A percentile compares a stretch with the other conserved stretches of the same genome.
phyloP scores from a whole-genome alignment of 1,139 yeast species.

The Debaryomyces nepalensis region DNA sequence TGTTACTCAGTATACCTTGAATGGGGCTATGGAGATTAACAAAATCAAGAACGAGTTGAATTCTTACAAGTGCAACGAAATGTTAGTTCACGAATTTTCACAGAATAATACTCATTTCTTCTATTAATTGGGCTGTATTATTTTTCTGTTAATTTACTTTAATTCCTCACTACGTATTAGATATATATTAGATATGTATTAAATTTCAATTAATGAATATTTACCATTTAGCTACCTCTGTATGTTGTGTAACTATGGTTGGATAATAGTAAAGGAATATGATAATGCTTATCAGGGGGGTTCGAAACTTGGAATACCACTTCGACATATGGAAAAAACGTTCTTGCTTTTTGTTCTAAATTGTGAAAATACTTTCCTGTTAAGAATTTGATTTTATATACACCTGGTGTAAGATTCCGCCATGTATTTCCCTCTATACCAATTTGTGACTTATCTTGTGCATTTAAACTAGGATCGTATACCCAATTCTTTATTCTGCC shows the following conservation, averaged over 20 bases:
- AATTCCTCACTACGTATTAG: slow-evolving; percentile 9
- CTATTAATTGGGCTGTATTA: slow-evolving; percentile 28
- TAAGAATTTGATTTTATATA: slow-evolving; percentile 74
- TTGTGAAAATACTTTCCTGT: slow-evolving; percentile 66
- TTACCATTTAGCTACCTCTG: slow-evolving; percentile 62
- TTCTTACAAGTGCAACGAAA: slow-evolving; percentile 54
- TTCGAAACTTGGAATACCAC: slow-evolving; percentile 66
- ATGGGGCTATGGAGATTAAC: slow-evolving; percentile 50
- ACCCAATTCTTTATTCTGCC: slow-evolving; percentile 80
- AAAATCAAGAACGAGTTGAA: slow-evolving; percentile 57
- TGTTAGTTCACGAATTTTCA: slow-evolving; percentile 59
- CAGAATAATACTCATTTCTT: slow-evolving; percentile 58
- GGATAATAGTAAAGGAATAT: slow-evolving; percentile 80
- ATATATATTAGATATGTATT: slow-evolving; percentile 2
- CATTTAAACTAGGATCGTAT: slow-evolving; percentile 41
- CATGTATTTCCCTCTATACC: slow-evolving; percentile 46
- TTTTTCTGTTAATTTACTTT: slow-evolving; percentile 6
- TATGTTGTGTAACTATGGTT: slow-evolving; percentile 88
- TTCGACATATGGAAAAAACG: slow-evolving; percentile 86
- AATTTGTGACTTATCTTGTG: slow-evolving; percentile 23
- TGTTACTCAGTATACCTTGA: slow-evolving; percentile 54
- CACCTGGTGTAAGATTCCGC: slow-evolving; percentile 56
- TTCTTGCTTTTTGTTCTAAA: slow-evolving; percentile 35
- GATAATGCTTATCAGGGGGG: slow-evolving; percentile 81
- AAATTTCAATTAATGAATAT: slow-evolving; percentile 1